Conservation (phyloP, 306 rosid genomes). For the Acacia confusa region DNA sequence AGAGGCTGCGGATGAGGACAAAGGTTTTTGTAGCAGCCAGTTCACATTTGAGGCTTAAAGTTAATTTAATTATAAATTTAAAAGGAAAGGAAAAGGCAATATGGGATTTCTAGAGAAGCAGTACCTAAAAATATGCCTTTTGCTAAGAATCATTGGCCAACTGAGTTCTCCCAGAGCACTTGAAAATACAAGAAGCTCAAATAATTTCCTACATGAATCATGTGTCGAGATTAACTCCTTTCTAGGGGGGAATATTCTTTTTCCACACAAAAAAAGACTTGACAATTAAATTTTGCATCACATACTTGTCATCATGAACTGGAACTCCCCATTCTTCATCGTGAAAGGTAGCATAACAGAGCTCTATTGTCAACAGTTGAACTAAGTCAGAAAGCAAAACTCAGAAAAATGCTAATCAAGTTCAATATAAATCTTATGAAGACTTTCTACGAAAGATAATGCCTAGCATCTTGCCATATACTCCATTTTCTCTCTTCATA, state of each 20-base stretch:
- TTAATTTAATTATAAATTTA: not conserved
- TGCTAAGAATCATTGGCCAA: conserved; percentile 83
- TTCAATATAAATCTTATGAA: conserved; percentile 14
- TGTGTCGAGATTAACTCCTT: conserved; percentile 29
- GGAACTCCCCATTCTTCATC: conserved; percentile 94
- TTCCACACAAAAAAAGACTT: not conserved
- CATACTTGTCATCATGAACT: conserved; percentile 80
- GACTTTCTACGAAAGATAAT: not conserved
- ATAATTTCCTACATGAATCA: conserved; percentile 59
- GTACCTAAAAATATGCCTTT: conserved; percentile 78
- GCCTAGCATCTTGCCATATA: not conserved
- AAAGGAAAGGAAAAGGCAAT: not conserved
- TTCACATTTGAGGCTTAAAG: conserved; percentile 12
- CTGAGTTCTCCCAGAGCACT: conserved; percentile 76
- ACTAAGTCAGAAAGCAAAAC: conserved; percentile 38
- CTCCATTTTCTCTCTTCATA: conserved; percentile 21
- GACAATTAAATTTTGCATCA: conserved; percentile 15
- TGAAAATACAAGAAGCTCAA: conserved; percentile 81
- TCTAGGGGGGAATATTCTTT: conserved; percentile 8
- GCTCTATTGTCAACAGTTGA: conserved; percentile 49
- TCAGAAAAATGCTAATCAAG: conserved; percentile 10
- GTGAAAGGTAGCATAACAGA: conserved; percentile 66
- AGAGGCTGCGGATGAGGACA: not conserved
- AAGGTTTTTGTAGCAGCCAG: not conserved
- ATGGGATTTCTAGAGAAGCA: conserved; percentile 10